These are phyloP conservation scores for Clonostachys rosea DNA, from an alignment of 2,329 filamentous ascomycete species.

Conservation along the genomic window DNA sequence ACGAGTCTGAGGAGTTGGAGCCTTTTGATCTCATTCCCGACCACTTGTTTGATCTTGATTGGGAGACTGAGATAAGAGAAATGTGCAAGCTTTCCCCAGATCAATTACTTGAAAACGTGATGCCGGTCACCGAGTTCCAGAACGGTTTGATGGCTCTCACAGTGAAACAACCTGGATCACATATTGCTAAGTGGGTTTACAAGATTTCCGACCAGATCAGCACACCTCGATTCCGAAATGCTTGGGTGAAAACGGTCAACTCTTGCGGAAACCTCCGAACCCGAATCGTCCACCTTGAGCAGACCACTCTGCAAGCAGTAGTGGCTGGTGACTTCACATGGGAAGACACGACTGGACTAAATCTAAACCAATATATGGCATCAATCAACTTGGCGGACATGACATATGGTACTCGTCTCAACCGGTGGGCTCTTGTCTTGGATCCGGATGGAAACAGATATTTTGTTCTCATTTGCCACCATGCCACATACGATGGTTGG, in stretches of 20 bases:
- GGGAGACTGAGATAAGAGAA: background rate
- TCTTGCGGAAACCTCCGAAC: slow-evolving; percentile 2
- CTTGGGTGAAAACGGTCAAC: slow-evolving; percentile 12
- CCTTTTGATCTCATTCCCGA: background rate
- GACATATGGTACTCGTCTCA: background rate
- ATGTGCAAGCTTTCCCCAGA: background rate
- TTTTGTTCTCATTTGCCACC: slow-evolving; percentile 11
- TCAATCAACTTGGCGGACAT: background rate
- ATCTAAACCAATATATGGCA: too few relatives aligned
- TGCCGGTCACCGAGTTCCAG: slow-evolving; percentile 1
- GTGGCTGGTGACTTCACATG: background rate
- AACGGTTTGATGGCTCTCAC: slow-evolving; percentile 24
- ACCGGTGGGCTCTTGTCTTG: background rate
- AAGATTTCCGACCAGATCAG: slow-evolving; percentile 9
- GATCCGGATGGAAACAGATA: too few relatives aligned
- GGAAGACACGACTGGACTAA: background rate
- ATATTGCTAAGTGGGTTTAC: slow-evolving; percentile 12
- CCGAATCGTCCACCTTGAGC: background rate
- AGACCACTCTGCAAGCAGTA: background rate
- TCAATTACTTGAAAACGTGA: slow-evolving; percentile 1
- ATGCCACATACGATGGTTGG: slow-evolving; percentile 49
- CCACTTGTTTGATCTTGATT: background rate
- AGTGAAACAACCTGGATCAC: slow-evolving; percentile 19
- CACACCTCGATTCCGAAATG: slow-evolving; percentile 12
- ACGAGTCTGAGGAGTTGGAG: background rate